Base-by-base conservation (phyloP, 768 basidiomycete genomes). In the Coprinellus micaceus region DNA sequence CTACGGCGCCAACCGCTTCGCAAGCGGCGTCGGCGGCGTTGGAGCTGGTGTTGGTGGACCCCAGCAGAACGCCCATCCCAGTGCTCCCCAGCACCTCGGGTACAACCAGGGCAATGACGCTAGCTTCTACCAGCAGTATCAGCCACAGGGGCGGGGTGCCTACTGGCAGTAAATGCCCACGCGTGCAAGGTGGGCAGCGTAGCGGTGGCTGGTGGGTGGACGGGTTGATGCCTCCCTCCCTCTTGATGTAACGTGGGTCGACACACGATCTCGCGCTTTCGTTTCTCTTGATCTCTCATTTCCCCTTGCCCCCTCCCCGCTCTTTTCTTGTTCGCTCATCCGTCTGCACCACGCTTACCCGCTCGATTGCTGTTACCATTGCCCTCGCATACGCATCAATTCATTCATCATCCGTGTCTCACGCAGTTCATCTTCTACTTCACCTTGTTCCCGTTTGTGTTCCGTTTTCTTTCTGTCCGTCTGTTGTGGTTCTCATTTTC, bases 41-140 rank as follows among this genome's bases (percentile, higher is more conserved):
- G 74, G 73, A 4, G 67, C 64, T 52, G 71, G 69, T 44, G 72
- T 71, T 15, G 72, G 72, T 24, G 78, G 69, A 15, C 75, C 77
- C 19, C 78, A 77, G 63, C 74, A 76, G 62, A 69, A 61, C 52
- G 71, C 64, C 0, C 76, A 75, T 37, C 76, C 78, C 60, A 76
- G 56, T 46, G 76, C 73, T 7, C 77, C 84, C 21, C 83, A 85
- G 65, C 82, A 84, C 64, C 74, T 83, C 17, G 82, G 79, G 15
- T 86, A 86, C 66, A 81, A 82, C 19, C 86, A 87, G 63, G 82
- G 81, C 41, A 81, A 76, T 48, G 84, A 78, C 49, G 86, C 89
- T 45, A 83, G 74, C 13, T 79, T 73, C 62, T 91, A 88, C 67
- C 90, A 91, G 67, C 81, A 82, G 60, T 89, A 89, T 67, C 87